Conservation (phyloP, 257 asterid genomes). For the Capsicum pubescens region DNA sequence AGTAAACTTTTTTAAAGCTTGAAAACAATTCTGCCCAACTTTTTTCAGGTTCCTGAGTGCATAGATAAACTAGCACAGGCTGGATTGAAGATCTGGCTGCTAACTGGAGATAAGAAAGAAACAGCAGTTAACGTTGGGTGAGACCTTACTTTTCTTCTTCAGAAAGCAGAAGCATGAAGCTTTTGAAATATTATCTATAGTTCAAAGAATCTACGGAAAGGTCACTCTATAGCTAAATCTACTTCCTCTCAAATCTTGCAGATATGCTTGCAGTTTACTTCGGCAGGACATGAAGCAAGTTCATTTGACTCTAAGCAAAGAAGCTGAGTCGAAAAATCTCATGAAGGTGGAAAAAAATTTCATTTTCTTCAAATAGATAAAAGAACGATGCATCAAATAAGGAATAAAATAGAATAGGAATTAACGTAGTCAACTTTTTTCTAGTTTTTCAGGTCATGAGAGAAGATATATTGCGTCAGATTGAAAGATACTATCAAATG, state of each 20-base stretch:
- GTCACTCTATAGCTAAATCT: not conserved
- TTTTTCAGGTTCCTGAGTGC: conserved; percentile 90
- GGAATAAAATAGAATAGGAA: not conserved
- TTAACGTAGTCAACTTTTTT: conserved; percentile 30
- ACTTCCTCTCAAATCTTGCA: conserved; percentile 43
- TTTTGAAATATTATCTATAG: not conserved
- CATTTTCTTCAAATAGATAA: not conserved
- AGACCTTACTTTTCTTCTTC: conserved; percentile 41
- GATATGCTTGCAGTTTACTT: conserved; percentile 96
- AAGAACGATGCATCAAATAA: not conserved
- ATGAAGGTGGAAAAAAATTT: conserved; percentile 24
- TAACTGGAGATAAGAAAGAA: conserved; percentile 99
- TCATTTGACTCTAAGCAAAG: conserved; percentile 59
- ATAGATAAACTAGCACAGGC: conserved; percentile 98
- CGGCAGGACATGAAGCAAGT: conserved; percentile 98
- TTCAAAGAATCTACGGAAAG: not conserved
- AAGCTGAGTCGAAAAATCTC: conserved; percentile 32
- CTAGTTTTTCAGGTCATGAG: conserved; percentile 55
- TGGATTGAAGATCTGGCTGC: conserved; percentile 97
- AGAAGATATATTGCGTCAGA: conserved; percentile 78
- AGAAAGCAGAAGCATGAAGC: not conserved
- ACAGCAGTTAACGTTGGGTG: conserved; percentile 98
- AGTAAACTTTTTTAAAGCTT: not conserved
- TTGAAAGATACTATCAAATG: conserved; percentile 74
- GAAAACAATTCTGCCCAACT: not conserved